Base-by-base conservation (phyloP, 352 stramenopile species). In the Halophytophthora polymorphica region DNA sequence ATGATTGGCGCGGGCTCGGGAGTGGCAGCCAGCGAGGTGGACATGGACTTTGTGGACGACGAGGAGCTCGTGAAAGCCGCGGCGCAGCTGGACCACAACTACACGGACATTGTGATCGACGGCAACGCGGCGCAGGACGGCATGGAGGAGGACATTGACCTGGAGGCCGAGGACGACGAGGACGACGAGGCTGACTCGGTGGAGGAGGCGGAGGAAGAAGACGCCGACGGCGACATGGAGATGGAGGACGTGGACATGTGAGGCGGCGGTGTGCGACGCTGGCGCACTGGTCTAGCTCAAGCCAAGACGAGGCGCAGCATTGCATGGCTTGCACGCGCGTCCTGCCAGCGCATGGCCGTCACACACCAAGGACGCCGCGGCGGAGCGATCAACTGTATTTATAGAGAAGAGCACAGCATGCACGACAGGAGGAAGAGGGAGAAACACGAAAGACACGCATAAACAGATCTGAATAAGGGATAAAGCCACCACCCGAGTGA, bases 101-200 rank as follows among this genome's bases (percentile, higher is more conserved):
- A 95, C 62, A 89, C 82, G 53, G 78, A 93, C 56, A 95, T 95
- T 75, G 84, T 95, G 35, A 95, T 95, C 53, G 82, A 82, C 40
- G 73, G 68, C 15, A 64, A 71, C 17, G 57, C 54, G 14, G 57
- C 46, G 14, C 64, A 66, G 53, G 73, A 83, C 37, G 71, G 79
- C 14, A 70, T 83, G 44, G 76, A 85, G 21, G 80, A 88, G 31
- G 80, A 88, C 19, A 71, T 78, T 29, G 81, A 89, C 43, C 53
- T 88, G 13, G 85, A 88, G 21, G 77, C 77, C 34, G 80, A 82
- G n/a, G 83, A 90, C 42, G 71, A 85, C 4, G 75, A 75, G 17
- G 77, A 73, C 39, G 77, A 88, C 12, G 73, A 87, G 35, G 73
- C 67, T 10, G 71, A 85, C 50, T 73, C 67, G 3, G 77, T 88